Evolutionary conservation across 768 basidiomycete genomes (phyloP).

Genomic region (Rhizopogon vinicolor): DNA sequence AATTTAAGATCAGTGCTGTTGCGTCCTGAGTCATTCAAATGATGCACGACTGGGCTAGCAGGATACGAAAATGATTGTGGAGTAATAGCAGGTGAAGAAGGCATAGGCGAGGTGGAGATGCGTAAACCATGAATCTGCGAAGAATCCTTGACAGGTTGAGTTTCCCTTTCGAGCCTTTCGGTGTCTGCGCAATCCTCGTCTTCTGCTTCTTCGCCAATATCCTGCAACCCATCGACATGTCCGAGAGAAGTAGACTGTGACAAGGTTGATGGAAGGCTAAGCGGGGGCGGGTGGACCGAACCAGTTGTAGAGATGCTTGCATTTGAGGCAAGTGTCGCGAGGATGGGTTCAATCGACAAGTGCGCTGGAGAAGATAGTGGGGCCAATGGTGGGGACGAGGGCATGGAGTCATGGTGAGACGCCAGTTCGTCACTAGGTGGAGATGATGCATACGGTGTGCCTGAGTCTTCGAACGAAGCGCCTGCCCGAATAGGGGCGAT

Average conservation of each 20-base stretch:
- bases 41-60: slow-evolving; percentile 14
- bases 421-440: background rate
- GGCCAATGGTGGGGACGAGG: slow-evolving; percentile 7
- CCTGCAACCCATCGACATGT: slow-evolving; percentile 39
- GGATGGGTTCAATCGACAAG: slow-evolving; percentile 47
- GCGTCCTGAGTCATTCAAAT: slow-evolving; percentile 12
- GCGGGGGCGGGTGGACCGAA: slow-evolving; percentile 30
- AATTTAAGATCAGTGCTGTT: slow-evolving; percentile 21
- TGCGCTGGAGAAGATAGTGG: slow-evolving; percentile 2
- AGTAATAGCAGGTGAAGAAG: slow-evolving; percentile 19
- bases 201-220: slow-evolving; percentile 46
- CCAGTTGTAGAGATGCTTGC: slow-evolving; percentile 13
- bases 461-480: background rate
- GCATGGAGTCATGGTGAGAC: background rate
- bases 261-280: slow-evolving; percentile 31
- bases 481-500: slow-evolving; percentile 26
- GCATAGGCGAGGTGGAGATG: slow-evolving; percentile 42
- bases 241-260: slow-evolving; percentile 20
- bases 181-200: slow-evolving; percentile 40
- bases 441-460: background rate
- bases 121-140: slow-evolving; percentile 54
- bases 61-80: slow-evolving; percentile 23
- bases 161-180: slow-evolving; percentile 12
- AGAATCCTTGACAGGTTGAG: slow-evolving; percentile 11
- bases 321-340: slow-evolving; percentile 30